These are phyloP conservation scores for Trichoderma endophyticum DNA, from an alignment of 2,329 filamentous ascomycete species.

Conservation along the genomic window DNA sequence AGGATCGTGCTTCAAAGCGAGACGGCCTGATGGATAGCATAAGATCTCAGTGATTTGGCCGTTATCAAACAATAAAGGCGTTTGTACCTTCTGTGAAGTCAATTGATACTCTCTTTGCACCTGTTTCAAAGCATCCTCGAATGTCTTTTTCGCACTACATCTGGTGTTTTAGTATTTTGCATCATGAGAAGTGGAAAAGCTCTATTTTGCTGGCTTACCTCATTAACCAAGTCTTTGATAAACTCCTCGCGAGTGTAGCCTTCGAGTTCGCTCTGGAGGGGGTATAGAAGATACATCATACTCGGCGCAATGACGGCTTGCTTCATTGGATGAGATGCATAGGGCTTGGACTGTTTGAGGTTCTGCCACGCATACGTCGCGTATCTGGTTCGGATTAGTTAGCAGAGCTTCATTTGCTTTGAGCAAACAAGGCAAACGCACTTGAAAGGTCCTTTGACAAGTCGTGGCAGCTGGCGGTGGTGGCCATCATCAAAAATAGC, in stretches of 20 bases:
- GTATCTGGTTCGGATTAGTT: not conserved
- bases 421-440: not conserved
- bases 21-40: not conserved
- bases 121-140: conserved; percentile 17
- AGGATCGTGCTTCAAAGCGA: conserved; percentile 16
- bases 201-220: not conserved
- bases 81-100: conserved; percentile 20
- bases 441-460: conserved; percentile 19
- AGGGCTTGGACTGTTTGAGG: conserved; percentile 10
- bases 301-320: conserved; percentile 19
- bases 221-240: conserved; percentile 14
- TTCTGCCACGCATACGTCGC: conserved; percentile 17
- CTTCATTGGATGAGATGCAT: conserved; percentile 16
- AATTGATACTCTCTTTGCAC: conserved; percentile 19
- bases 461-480: conserved; percentile 18
- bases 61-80: too few species aligned
- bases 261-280: conserved; percentile 14
- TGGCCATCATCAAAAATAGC: conserved; percentile 19
- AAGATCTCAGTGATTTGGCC: not conserved
- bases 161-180: not conserved
- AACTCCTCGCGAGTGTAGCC: conserved; percentile 16
- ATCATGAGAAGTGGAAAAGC: not conserved
- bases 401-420: not conserved
- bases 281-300: conserved; percentile 19
- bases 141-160: conserved; percentile 20